phyloP scores from a whole-genome alignment of 805 yeast species.

The Saturnispora gosingensis region DNA sequence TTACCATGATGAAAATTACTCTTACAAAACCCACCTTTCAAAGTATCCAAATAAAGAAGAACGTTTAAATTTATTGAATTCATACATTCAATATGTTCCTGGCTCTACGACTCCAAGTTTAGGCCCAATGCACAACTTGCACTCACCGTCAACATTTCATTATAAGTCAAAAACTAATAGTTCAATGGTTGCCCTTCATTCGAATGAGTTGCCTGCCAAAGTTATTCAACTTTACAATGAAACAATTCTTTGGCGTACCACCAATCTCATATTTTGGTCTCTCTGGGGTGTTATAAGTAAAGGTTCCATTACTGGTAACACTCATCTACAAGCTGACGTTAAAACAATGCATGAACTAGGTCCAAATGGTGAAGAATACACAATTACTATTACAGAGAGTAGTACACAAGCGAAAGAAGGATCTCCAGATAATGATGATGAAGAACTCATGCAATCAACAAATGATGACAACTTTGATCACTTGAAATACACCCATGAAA shows the following conservation, averaged over 20 bases:
- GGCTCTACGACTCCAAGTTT: constrained; percentile 24
- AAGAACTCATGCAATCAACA: constrained; percentile 24
- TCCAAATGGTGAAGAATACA: constrained; percentile 45
- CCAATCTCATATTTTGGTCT: constrained; percentile 74
- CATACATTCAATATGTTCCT: constrained; percentile 63
- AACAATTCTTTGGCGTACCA: constrained; percentile 67
- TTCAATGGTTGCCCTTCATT: constrained; percentile 31
- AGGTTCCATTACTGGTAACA: constrained; percentile 15
- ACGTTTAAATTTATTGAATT: constrained; percentile 58
- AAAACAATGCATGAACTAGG: constrained; percentile 34
- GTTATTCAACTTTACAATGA: constrained; percentile 53
- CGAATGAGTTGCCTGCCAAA: constrained; percentile 22
- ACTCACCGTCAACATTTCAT: constrained; percentile 5
- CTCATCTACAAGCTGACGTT: constrained; percentile 11
- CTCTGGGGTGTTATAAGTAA: constrained; percentile 74
- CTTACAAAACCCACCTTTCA: constrained; percentile 44
- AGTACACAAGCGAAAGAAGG: constrained; percentile 6
- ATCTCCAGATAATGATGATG: constrained; percentile 16
- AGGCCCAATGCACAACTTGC: constrained; percentile 12
- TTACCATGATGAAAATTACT: constrained; percentile 54
- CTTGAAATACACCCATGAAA: constrained; percentile 63
- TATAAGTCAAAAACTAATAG: constrained; percentile 9
- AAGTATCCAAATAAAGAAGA: constrained; percentile 62
- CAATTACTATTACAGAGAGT: constrained; percentile 23
- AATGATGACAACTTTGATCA: constrained; percentile 66